A percentile compares a stretch with the other conserved stretches of the same genome.
These are phyloP conservation scores for Spathaspora hagerdaliae DNA, from an alignment of 805 yeast species.

Conservation along the genomic window DNA sequence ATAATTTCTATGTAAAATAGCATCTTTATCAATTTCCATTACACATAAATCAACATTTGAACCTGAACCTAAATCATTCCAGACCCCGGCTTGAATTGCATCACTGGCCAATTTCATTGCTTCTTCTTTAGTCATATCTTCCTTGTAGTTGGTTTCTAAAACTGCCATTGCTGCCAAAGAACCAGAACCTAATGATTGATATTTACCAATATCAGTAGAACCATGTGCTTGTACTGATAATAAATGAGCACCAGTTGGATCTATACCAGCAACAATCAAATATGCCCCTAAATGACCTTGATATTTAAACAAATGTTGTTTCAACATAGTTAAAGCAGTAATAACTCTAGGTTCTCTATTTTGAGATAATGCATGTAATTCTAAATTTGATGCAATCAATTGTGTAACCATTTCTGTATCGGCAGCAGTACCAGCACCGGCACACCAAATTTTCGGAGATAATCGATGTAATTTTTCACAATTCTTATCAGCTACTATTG, in stretches of 20 bases:
- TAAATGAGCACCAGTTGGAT: constrained; percentile 92
- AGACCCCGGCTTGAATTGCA: constrained; percentile 96
- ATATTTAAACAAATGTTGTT: constrained; percentile 93
- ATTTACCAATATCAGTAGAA: constrained; percentile 92
- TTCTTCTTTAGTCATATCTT: constrained; percentile 74
- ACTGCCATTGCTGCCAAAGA: constrained; percentile 99
- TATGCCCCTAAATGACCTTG: constrained; percentile 98
- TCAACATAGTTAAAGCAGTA: constrained; percentile 85
- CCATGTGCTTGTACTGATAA: constrained; percentile 97
- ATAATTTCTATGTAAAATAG: constrained; percentile 79
- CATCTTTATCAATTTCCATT: constrained; percentile 90
- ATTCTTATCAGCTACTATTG: constrained; percentile 95
- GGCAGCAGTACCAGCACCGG: constrained; percentile 99
- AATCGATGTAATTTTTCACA: constrained; percentile 91
- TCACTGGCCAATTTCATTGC: constrained; percentile 89
- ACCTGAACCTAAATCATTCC: constrained; percentile 99
- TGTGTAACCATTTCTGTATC: constrained; percentile 98
- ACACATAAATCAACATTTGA: constrained; percentile 97
- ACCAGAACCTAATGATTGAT: constrained; percentile 92
- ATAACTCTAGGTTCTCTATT: constrained; percentile 90
- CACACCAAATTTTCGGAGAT: constrained; percentile 95
- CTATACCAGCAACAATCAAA: constrained; percentile 95
- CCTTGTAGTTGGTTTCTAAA: constrained; percentile 82
- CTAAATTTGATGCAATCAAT: constrained; percentile 84
- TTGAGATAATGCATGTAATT: constrained; percentile 80